Base-by-base conservation (phyloP, 2,329 filamentous ascomycete species). In the Furcasterigmium furcatum region DNA sequence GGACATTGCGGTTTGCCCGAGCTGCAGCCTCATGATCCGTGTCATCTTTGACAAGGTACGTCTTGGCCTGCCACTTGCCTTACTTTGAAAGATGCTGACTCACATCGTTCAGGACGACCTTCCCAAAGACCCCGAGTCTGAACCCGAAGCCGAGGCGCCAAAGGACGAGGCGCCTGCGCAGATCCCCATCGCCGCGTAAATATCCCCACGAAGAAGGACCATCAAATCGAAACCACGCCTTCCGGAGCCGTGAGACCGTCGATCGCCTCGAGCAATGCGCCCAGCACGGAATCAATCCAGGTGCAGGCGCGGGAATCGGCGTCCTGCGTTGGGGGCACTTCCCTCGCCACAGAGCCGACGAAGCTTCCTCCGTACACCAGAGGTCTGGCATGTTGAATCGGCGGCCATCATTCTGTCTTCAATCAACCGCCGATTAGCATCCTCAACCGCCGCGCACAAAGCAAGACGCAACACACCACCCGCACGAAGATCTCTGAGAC, bases 1-100 rank as follows among this genome's bases (percentile, higher is more conserved):
- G 64, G 91, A 97, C 57, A 91, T 99, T 61, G 94, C 88, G n/a
- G 88, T 97, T 10, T 99, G 94, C 60, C 94, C 94, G 19, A 96
- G 91, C 64, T 99, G 94, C 68, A 96, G 91, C 66, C 72, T 99
- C 58, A 96, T 95, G 90, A 96, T 99, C 46, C 74, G 86, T 47
- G 91, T 99, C 13, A 95, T 99, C 39, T 99, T 91, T 58, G 94
- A 97, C 54, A 67, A 81, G 61, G 90, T 94, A 67, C 57, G 84
- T 58, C 38, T 18, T 34, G 4, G 10, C n/a, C 18, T 39, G 5
- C 12, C 24, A 12, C 12, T 3, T 2, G 22, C 13, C 5, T 5
- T 21, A 3, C 8, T n/a, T 20, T 16, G 34, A 36, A 1, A 22
- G 18, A 4, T 7, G 27, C 38, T 29, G 13, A 38, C 44, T 46